phyloP scores from a whole-genome alignment of 495 filamentous ascomycete genomes.

The Immersiella caudata region DNA sequence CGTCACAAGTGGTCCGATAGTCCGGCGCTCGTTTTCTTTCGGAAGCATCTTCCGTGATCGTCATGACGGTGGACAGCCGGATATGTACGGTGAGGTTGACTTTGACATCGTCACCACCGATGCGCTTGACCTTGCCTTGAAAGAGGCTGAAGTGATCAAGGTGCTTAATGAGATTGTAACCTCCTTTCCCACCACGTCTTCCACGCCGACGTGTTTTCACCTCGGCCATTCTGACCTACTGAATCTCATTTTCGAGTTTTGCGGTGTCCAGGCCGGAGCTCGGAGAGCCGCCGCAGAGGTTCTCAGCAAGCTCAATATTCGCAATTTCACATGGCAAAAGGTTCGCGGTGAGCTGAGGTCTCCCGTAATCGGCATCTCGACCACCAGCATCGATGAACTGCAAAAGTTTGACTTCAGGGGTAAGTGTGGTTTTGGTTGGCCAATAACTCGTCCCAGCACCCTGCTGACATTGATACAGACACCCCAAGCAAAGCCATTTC shows the following conservation, averaged over 20 bases:
- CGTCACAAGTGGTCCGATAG: conserved; percentile 56
- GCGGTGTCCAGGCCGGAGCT: conserved; percentile 69
- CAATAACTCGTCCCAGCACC: neutral
- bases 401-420: conserved; percentile 87
- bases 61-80: conserved; percentile 74
- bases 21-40: conserved; percentile 83
- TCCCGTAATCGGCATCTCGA: conserved; percentile 77
- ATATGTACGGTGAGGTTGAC: conserved; percentile 84
- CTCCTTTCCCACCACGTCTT: conserved; percentile 73
- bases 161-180: conserved; percentile 89
- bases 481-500: conserved; percentile 71
- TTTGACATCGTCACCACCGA: conserved; percentile 89
- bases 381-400: conserved; percentile 89
- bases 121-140: conserved; percentile 78
- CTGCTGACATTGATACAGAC: conserved; percentile 47
- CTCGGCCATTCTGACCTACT: conserved; percentile 88
- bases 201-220: conserved; percentile 82
- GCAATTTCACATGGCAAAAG: conserved; percentile 80
- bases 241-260: conserved; percentile 83
- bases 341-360: conserved; percentile 81
- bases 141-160: conserved; percentile 94
- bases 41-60: conserved; percentile 84
- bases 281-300: conserved; percentile 76
- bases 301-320: conserved; percentile 84
- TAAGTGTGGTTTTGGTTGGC: conserved; percentile 36